Percentiles rank a stretch among this genome's conserved stretches.
Conservation (phyloP, 2,329 filamentous ascomycete genomes). For the Daldinia sp. region DNA sequence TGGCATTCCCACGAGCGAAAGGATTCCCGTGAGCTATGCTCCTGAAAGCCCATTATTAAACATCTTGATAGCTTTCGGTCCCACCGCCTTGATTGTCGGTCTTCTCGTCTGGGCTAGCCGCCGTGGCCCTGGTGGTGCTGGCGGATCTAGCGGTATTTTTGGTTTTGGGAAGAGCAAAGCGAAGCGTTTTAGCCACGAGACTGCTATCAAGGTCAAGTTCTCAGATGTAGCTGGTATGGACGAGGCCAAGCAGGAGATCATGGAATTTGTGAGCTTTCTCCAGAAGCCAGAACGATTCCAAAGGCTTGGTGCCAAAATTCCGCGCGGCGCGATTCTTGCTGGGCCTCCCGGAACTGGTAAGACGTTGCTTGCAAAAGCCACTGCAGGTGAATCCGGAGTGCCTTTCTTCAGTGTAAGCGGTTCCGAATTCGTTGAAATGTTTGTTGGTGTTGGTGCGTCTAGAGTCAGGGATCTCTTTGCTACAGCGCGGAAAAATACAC, state of each 20-base stretch:
- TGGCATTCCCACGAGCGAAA: slow-evolving; percentile 83
- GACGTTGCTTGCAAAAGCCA: slow-evolving; percentile 95
- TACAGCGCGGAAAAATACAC: slow-evolving; percentile 92
- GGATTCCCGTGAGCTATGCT: slow-evolving; percentile 90
- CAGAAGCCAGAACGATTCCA: slow-evolving; percentile 93
- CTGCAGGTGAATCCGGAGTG: slow-evolving; percentile 93
- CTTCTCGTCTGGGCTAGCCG: slow-evolving; percentile 81
- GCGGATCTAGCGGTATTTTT: slow-evolving; percentile 82
- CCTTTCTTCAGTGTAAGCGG: slow-evolving; percentile 99
- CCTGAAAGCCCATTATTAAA: slow-evolving; percentile 78
- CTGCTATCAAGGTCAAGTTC: slow-evolving; percentile 96
- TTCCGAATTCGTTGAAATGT: slow-evolving; percentile 99
- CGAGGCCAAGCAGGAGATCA: slow-evolving; percentile 97
- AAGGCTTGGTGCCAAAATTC: slow-evolving; percentile 95
- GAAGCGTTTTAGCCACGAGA: slow-evolving; percentile 97
- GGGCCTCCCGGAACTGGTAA: slow-evolving; percentile 99
- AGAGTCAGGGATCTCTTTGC: slow-evolving; percentile 94
- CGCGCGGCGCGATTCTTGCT: slow-evolving; percentile 92
- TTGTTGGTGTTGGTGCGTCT: slow-evolving; percentile 96
- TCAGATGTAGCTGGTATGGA: slow-evolving; percentile 97
- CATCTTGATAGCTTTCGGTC: slow-evolving; percentile 80
- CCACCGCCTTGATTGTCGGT: slow-evolving; percentile 85
- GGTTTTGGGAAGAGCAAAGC: slow-evolving; percentile 95
- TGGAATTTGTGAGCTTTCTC: slow-evolving; percentile 98
- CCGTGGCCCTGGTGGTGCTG: slow-evolving; percentile 71